These are phyloP conservation scores for Tranzscheliella williamsii DNA, from an alignment of 1,284 basidiomycete genomes.

Conservation along the genomic window DNA sequence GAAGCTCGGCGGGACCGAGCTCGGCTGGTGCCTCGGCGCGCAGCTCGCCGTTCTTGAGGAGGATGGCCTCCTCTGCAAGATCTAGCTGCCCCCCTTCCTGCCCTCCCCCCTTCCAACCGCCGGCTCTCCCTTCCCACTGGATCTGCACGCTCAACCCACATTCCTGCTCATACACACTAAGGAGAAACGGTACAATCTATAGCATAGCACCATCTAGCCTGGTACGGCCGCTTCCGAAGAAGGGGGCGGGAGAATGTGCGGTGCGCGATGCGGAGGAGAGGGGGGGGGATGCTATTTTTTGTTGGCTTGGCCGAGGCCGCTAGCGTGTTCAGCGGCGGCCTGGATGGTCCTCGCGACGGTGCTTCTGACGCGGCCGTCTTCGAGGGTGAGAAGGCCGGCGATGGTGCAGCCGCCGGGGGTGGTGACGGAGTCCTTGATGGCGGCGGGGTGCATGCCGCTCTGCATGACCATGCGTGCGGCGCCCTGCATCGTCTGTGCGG, in stretches of 20 bases:
- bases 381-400: conserved; percentile 88
- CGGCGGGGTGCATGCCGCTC: conserved; percentile 85
- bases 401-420: conserved; percentile 99
- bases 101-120: background rate
- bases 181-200: too few species aligned
- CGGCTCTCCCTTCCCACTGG: too few species aligned
- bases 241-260: too few species aligned
- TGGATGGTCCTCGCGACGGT: conserved; percentile 96
- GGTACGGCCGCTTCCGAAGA: too few species aligned
- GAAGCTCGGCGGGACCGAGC: conserved; percentile 84
- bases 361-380: conserved; percentile 89
- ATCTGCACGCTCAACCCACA: too few species aligned
- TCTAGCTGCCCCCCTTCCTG: background rate
- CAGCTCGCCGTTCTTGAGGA: conserved; percentile 52
- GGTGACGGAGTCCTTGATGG: conserved; percentile 95
- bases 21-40: conserved; percentile 92
- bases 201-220: too few species aligned
- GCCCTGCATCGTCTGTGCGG: conserved; percentile 94
- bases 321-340: conserved; percentile 61
- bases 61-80: conserved; percentile 47
- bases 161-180: too few species aligned
- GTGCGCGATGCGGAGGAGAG: too few species aligned
- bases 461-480: conserved; percentile 94
- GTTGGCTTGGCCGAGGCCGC: conserved; percentile 51
- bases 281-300: too few species aligned